Percentiles rank a stretch among this genome's conserved stretches.
Conservation (phyloP, 768 basidiomycete genomes). For the Leucocoprinus leucothites region DNA sequence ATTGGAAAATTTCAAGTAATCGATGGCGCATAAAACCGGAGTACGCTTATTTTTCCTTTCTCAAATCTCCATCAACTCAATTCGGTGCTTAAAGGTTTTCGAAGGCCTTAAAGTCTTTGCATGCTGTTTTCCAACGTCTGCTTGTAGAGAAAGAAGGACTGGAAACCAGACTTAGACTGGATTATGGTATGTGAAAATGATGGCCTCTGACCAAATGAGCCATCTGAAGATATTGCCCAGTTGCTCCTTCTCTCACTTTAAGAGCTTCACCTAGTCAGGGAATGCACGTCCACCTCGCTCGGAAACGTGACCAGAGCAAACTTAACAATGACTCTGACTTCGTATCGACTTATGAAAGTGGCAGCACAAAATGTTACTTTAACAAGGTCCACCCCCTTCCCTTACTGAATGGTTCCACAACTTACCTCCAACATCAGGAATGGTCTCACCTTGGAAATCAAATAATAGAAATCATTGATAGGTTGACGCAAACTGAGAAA, state of each 20-base stretch:
- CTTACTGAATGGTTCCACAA: neutral
- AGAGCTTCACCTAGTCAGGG: conserved; percentile 67
- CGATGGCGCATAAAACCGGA: conserved; percentile 55
- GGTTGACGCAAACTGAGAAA: conserved; percentile 59
- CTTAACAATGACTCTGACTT: conserved; percentile 50
- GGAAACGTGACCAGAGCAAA: conserved; percentile 57
- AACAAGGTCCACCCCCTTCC: conserved; percentile 41
- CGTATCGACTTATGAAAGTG: conserved; percentile 56
- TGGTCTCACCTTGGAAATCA: conserved; percentile 76
- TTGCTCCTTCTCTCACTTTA: conserved; percentile 69
- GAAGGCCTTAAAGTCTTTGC: conserved; percentile 43
- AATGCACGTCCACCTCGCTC: conserved; percentile 70
- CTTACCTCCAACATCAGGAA: conserved; percentile 36
- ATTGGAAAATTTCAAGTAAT: conserved; percentile 10
- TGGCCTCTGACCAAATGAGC: neutral
- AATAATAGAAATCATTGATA: conserved; percentile 54
- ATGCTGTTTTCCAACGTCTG: conserved; percentile 43
- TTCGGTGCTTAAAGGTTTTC: conserved; percentile 53
- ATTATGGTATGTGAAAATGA: conserved; percentile 43
- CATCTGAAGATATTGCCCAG: conserved; percentile 31
- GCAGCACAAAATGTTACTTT: conserved; percentile 68
- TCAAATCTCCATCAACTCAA: neutral
- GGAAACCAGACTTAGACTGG: conserved; percentile 49
- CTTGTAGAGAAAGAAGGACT: conserved; percentile 45
- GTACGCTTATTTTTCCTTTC: conserved; percentile 33